Conservation (phyloP, 2,329 filamentous ascomycete species). For the Incumbomyces delicatus region DNA sequence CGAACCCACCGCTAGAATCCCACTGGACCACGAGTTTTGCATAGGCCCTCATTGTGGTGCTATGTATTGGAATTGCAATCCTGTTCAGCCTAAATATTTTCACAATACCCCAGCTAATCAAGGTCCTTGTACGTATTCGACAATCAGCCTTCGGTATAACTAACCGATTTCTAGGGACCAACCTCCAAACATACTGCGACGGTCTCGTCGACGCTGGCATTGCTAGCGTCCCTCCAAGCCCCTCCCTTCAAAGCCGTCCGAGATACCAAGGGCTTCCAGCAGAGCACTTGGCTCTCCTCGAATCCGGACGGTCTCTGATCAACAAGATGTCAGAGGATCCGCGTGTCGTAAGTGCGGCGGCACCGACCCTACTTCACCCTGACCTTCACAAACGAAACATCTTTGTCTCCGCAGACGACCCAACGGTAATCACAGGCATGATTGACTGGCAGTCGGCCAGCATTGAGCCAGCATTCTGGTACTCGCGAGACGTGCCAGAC, state of each 20-base stretch:
- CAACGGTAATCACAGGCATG: slow-evolving; percentile 29
- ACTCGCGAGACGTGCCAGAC: slow-evolving; percentile 29
- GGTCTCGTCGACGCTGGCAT: slow-evolving; percentile 32
- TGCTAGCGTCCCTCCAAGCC: slow-evolving; percentile 26
- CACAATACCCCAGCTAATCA: slow-evolving; percentile 25
- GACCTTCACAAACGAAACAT: slow-evolving; percentile 29
- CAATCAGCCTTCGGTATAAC: too few relatives aligned
- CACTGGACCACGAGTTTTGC: slow-evolving; percentile 20
- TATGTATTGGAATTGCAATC: slow-evolving; percentile 25
- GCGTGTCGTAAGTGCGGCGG: slow-evolving; percentile 23
- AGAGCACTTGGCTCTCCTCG: slow-evolving; percentile 27
- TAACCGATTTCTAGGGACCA: slow-evolving; percentile 28
- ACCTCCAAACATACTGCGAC: slow-evolving; percentile 26
- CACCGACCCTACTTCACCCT: slow-evolving; percentile 14
- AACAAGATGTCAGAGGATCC: slow-evolving; percentile 23
- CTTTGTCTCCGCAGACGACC: slow-evolving; percentile 26
- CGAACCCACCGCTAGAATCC: slow-evolving; percentile 5
- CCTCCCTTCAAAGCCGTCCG: slow-evolving; percentile 17
- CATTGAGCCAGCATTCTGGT: slow-evolving; percentile 25
- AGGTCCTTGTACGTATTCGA: slow-evolving; percentile 31
- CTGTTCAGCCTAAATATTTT: slow-evolving; percentile 27
- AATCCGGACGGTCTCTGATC: slow-evolving; percentile 23
- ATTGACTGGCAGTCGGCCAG: slow-evolving; percentile 36
- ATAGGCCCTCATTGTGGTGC: slow-evolving; percentile 25
- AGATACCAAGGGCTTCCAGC: slow-evolving; percentile 12